phyloP scores from a whole-genome alignment of 345 rosid genomes.

The Pugionium cornutum region DNA sequence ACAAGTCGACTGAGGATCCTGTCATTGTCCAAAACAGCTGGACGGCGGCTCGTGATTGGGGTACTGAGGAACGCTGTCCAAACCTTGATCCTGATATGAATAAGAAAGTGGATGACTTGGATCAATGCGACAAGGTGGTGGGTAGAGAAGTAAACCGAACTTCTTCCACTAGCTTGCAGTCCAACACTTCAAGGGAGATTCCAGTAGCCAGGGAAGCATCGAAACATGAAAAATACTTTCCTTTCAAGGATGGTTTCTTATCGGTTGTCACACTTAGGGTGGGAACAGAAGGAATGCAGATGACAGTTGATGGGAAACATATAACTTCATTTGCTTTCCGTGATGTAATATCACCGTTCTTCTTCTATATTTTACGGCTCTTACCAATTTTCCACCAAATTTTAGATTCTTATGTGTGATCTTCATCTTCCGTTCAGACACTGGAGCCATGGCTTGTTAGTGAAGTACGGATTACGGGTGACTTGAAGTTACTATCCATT shows the following conservation, averaged over 20 bases:
- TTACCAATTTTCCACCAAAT: constrained; percentile 18
- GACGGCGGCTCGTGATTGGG: constrained; percentile 95
- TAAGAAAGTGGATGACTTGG: constrained; percentile 89
- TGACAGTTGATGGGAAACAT: constrained; percentile 97
- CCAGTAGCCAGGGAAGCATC: constrained; percentile 45
- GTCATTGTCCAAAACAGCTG: constrained; percentile 97
- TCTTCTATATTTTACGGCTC: constrained; percentile 15
- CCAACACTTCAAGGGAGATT: constrained; percentile 43
- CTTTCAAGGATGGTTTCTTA: constrained; percentile 76
- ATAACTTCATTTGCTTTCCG: constrained; percentile 90
- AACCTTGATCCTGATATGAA: constrained; percentile 67
- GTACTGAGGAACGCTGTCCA: constrained; percentile 96
- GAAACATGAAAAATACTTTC: constrained; percentile 64
- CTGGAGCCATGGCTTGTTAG: constrained; percentile 96
- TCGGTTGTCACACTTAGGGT: constrained; percentile 94
- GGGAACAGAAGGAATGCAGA: constrained; percentile 90
- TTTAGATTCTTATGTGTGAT: constrained; percentile 27
- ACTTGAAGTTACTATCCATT: constrained; percentile 65
- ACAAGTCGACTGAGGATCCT: constrained; percentile 92
- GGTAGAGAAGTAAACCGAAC: constrained; percentile 60
- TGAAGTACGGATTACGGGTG: constrained; percentile 85
- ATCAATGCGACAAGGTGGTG: constrained; percentile 81
- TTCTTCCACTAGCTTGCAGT: constrained; percentile 36
- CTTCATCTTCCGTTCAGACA: constrained; percentile 49
- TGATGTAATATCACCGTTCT: constrained; percentile 61